phyloP scores from a whole-genome alignment of 805 yeast species.

The Wickerhamomyces ciferrii region DNA sequence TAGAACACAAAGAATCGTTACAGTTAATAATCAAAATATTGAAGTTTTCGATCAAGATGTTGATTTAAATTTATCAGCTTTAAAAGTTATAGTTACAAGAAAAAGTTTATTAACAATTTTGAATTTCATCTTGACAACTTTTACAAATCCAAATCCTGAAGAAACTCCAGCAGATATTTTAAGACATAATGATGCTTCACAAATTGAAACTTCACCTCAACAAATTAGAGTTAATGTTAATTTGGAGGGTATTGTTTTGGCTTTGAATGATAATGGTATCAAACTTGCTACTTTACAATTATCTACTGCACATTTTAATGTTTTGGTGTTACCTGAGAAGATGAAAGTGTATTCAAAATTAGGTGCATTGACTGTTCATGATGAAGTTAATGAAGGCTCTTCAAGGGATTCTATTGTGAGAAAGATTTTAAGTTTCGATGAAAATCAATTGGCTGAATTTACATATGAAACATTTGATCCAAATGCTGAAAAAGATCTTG shows the following conservation, averaged over 20 bases:
- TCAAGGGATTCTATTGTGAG: constrained; percentile 55
- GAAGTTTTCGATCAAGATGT: constrained; percentile 78
- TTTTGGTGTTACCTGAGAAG: constrained; percentile 68
- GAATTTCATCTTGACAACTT: constrained; percentile 80
- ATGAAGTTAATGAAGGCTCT: constrained; percentile 65
- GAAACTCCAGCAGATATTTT: constrained; percentile 66
- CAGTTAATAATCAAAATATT: constrained; percentile 44
- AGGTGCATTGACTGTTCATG: constrained; percentile 75
- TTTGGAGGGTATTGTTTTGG: constrained; percentile 67
- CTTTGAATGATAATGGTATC: constrained; percentile 78
- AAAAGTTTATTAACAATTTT: constrained; percentile 72
- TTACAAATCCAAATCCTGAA: constrained; percentile 74
- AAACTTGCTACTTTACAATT: constrained; percentile 75
- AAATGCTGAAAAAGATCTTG: constrained; percentile 36
- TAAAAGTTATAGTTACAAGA: constrained; percentile 70
- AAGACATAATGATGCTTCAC: constrained; percentile 59
- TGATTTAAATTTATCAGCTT: constrained; percentile 68
- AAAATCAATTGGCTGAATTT: constrained; percentile 74
- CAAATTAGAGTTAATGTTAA: constrained; percentile 65
- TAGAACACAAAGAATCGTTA: constrained; percentile 56
- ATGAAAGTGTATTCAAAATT: constrained; percentile 66
- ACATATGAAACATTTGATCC: constrained; percentile 77
- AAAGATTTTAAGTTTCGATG: constrained; percentile 73
- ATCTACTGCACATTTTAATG: constrained; percentile 64
- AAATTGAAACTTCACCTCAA: constrained; percentile 59